Evolutionary conservation across 352 stramenopile genomes (phyloP).

Genomic region (Phytophthora vignae): DNA sequence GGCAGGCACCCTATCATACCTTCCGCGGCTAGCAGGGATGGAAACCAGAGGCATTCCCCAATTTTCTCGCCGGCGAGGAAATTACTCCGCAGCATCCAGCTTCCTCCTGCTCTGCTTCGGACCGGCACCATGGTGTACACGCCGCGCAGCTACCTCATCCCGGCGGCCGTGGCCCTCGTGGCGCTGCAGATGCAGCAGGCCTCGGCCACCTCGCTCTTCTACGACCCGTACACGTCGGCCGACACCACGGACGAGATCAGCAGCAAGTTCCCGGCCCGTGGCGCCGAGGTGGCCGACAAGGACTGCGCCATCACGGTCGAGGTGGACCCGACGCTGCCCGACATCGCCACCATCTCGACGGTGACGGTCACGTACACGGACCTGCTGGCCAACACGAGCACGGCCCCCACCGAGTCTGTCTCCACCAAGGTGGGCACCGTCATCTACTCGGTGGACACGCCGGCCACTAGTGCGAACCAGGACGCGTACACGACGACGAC

Average conservation of each 20-base stretch:
- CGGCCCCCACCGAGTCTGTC: conserved; percentile 23
- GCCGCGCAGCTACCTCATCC: conserved; percentile 28
- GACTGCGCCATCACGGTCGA: conserved; percentile 28
- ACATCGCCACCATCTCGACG: conserved; percentile 22
- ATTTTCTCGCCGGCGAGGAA: conserved; percentile 42
- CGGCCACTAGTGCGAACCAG: conserved; percentile 22
- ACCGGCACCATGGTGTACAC: conserved; percentile 34
- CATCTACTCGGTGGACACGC: conserved; percentile 9
- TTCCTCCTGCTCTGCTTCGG: neutral
- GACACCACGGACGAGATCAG: conserved; percentile 26
- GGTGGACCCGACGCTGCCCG: conserved; percentile 16
- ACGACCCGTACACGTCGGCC: conserved; percentile 20
- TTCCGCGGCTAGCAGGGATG: conserved; percentile 8
- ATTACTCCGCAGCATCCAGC: conserved; percentile 19
- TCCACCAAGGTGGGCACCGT: conserved; percentile 26
- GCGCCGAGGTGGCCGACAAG: conserved; percentile 7
- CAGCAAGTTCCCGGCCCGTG: conserved; percentile 29
- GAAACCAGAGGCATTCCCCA: conserved; percentile 27
- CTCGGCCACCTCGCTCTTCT: conserved; percentile 22
- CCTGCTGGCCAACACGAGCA: conserved; percentile 28
- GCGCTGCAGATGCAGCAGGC: conserved; percentile 21
- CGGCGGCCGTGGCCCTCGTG: conserved; percentile 23
- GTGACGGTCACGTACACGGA: conserved; percentile 19
- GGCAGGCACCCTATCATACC: neutral
- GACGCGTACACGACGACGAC: conserved; percentile 35